These are phyloP conservation scores for Meira nashicola DNA, from an alignment of 1,284 basidiomycete species.

Conservation along the genomic window DNA sequence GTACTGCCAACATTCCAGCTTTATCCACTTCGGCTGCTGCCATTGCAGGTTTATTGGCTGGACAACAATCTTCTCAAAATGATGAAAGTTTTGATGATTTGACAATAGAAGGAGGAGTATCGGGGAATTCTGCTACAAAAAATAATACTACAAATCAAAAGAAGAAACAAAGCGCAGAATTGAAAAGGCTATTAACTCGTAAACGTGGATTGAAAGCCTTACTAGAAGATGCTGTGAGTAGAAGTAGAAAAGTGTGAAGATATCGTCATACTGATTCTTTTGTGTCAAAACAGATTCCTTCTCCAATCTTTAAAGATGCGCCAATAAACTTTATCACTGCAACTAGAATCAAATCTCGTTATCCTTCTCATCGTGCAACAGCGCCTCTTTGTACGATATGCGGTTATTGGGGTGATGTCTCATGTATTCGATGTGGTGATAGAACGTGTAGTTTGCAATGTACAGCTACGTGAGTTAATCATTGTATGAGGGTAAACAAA, in stretches of 20 bases:
- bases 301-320: slow-evolving; percentile 3
- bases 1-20: not conserved
- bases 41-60: slow-evolving; percentile 1
- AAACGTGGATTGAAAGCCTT: slow-evolving; percentile 13
- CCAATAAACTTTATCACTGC: slow-evolving; percentile 10
- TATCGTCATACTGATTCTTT: not conserved
- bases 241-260: not conserved
- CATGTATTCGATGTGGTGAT: slow-evolving; percentile 14
- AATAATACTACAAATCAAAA: not conserved
- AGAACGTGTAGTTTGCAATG: slow-evolving; percentile 9
- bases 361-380: slow-evolving; percentile 1
- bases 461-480: not conserved
- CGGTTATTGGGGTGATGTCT: slow-evolving; percentile 10
- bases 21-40: slow-evolving; percentile 12
- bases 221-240: slow-evolving; percentile 17
- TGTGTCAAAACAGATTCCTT: slow-evolving; percentile 3
- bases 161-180: slow-evolving; percentile 14
- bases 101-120: not conserved
- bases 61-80: slow-evolving; percentile 4
- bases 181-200: slow-evolving; percentile 16
- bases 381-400: slow-evolving; percentile 13
- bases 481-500: not conserved
- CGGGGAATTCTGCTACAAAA: no score
- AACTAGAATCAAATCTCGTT: not conserved
- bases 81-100: slow-evolving; percentile 3